Percentiles rank a stretch among this genome's conserved stretches.
Conservation (phyloP, 179 eudicot genomes). For the Nepenthes alata region DNA sequence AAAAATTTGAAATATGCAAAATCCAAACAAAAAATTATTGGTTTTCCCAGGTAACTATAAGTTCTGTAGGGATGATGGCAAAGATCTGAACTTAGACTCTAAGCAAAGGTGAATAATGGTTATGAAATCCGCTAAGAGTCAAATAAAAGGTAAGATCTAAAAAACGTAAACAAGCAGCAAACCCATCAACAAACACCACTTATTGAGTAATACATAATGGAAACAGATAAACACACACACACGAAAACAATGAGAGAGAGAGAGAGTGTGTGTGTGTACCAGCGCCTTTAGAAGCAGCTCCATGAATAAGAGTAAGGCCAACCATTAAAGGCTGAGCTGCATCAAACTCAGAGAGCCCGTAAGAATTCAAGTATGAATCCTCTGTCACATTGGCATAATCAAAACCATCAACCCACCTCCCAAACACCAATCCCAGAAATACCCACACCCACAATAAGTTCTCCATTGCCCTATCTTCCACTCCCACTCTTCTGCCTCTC, state of each 20-base stretch:
- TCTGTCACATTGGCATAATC: constrained; percentile 31
- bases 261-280: constrained; percentile 30
- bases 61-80: neutral
- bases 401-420: constrained; percentile 20
- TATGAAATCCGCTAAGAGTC: neutral
- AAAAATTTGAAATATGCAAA: no score
- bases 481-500: neutral
- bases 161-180: constrained; percentile 7
- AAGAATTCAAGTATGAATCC: constrained; percentile 21
- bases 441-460: constrained; percentile 17
- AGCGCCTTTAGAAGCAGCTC: constrained; percentile 77
- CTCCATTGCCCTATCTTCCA: neutral
- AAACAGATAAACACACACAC: neutral
- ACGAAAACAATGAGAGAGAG: neutral
- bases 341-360: constrained; percentile 12
- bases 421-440: constrained; percentile 21
- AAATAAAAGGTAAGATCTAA: neutral
- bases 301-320: constrained; percentile 49
- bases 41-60: no score
- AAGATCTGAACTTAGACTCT: constrained; percentile 7
- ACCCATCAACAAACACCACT: neutral
- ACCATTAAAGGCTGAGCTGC: constrained; percentile 38
- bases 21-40: no score
- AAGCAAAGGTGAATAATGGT: constrained; percentile 3
- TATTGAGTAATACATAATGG: neutral